Percentiles rank a stretch among this genome's conserved stretches.
Conservation (phyloP, 495 filamentous ascomycete genomes). For the Penicillium dipodomyicola region DNA sequence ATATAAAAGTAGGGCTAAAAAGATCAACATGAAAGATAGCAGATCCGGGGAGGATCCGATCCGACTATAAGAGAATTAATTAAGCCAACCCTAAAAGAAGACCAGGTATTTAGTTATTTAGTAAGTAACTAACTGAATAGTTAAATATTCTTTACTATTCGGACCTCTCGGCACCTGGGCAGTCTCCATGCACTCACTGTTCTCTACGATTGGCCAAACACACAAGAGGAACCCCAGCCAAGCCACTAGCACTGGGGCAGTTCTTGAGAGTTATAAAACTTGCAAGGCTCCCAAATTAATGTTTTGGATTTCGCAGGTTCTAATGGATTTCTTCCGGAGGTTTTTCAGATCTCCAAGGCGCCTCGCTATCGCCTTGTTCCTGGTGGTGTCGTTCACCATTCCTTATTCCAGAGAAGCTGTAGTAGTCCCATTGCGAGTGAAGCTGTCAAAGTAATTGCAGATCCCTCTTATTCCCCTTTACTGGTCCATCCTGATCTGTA, state of each 20-base stretch:
- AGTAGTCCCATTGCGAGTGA: neutral
- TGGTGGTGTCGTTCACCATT: neutral
- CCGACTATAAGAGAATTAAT: neutral
- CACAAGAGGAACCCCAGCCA: neutral
- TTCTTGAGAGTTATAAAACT: neutral
- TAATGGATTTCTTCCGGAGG: constrained; percentile 3
- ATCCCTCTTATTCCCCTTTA: neutral
- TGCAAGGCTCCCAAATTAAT: neutral
- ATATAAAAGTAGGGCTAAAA: neutral
- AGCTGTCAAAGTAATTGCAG: neutral
- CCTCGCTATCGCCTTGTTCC: neutral
- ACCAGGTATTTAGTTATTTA: too few species aligned
- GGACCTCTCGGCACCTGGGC: neutral
- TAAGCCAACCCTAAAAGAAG: too few species aligned
- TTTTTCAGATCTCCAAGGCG: neutral
- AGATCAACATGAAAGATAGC: neutral
- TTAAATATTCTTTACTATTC: too few species aligned
- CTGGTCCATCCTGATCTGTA: constrained; percentile 3
- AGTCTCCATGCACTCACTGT: neutral
- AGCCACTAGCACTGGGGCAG: constrained; percentile 1
- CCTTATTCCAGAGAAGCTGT: constrained; percentile 3
- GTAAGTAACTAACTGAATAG: too few species aligned
- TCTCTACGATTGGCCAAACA: neutral
- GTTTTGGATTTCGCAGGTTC: neutral
- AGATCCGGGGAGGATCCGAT: neutral